Evolutionary conservation across 768 basidiomycete species (phyloP).

Genomic region (Tulasnella sp.): DNA sequence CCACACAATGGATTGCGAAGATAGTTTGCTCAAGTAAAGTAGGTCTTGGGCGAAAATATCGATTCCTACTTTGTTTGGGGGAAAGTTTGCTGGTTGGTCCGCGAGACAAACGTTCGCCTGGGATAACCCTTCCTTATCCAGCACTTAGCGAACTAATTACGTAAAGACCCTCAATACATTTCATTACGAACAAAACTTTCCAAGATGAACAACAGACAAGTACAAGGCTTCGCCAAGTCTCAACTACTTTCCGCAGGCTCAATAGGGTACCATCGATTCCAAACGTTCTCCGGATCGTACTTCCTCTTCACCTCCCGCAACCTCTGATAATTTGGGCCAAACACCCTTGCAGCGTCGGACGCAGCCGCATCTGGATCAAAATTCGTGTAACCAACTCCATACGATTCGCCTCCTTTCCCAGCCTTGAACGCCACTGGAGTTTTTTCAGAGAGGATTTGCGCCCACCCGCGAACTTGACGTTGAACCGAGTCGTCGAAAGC

Average conservation of each 20-base stretch:
- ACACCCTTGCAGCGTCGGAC: slow-evolving; percentile 18
- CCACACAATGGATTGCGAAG: too few species aligned
- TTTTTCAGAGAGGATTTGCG: neutral
- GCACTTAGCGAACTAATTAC: too few species aligned
- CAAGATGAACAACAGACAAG: too few species aligned
- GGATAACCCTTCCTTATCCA: too few species aligned
- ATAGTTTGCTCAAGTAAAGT: too few species aligned
- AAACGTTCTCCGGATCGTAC: slow-evolving; percentile 36
- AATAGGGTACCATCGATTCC: slow-evolving; percentile 37
- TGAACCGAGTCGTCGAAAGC: neutral
- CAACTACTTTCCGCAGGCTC: slow-evolving; percentile 21
- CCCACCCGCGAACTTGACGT: neutral
- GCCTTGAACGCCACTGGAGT: neutral
- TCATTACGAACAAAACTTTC: too few species aligned
- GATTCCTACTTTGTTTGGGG: too few species aligned
- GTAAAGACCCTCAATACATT: too few species aligned
- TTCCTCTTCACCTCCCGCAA: slow-evolving; percentile 31
- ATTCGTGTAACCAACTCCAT: neutral
- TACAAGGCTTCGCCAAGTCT: too few species aligned
- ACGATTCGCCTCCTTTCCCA: neutral
- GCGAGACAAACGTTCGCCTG: too few species aligned
- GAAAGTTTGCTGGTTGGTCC: too few species aligned
- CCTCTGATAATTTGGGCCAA: slow-evolving; percentile 26
- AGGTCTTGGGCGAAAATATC: too few species aligned
- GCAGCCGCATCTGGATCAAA: neutral